These are phyloP conservation scores for Syncephalastrum monosporum DNA, from an alignment of 371 early-diverging fungal species.

Conservation along the genomic window DNA sequence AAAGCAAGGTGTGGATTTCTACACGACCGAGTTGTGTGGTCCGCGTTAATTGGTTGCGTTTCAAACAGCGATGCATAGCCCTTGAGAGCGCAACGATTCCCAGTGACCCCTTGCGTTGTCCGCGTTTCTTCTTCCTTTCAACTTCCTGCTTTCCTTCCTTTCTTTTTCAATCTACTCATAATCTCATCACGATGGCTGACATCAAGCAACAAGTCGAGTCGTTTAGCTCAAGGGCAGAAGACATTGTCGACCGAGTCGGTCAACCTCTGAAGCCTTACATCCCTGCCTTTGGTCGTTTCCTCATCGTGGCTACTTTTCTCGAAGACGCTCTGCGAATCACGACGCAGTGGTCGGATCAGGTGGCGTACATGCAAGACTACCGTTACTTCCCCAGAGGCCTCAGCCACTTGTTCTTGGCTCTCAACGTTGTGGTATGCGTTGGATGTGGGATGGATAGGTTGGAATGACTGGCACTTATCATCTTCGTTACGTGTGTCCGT, in stretches of 20 bases:
- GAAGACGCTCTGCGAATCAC: constrained; percentile 89
- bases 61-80: no score
- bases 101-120: no score
- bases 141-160: no score
- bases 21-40: no score
- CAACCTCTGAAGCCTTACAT: constrained; percentile 85
- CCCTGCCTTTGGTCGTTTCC: constrained; percentile 82
- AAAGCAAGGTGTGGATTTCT: no score
- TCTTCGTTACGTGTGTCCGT: no score
- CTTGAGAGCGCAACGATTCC: no score
- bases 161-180: no score
- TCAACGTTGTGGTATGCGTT: constrained; percentile 68
- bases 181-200: constrained; percentile 14
- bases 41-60: no score
- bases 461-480: no score
- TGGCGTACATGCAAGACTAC: constrained; percentile 70
- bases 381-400: constrained; percentile 74
- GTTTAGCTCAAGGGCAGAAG: constrained; percentile 22
- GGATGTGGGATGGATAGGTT: no score
- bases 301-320: constrained; percentile 91
- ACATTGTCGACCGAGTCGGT: constrained; percentile 60
- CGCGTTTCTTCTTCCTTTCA: no score
- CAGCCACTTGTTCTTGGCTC: constrained; percentile 73
- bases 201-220: constrained; percentile 17
- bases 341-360: constrained; percentile 85